phyloP scores from a whole-genome alignment of 352 stramenopile species.

The Pythium volutum region DNA sequence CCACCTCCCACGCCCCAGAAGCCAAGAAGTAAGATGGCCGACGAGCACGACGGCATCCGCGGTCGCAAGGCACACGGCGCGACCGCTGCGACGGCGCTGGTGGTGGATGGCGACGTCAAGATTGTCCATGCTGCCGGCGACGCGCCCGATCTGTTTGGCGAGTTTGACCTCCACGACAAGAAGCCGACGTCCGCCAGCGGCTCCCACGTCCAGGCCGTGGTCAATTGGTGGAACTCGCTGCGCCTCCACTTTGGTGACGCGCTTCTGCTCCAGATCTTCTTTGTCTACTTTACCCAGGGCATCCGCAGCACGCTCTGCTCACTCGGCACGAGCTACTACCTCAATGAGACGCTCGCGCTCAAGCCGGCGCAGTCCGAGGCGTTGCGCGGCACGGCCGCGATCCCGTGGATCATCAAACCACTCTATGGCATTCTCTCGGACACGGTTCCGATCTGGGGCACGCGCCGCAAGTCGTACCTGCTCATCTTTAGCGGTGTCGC shows the following conservation, averaged over 20 bases:
- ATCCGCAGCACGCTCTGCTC: conserved; percentile 75
- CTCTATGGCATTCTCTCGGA: conserved; percentile 79
- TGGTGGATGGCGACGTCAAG: conserved; percentile 12
- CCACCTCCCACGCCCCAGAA: too few species aligned
- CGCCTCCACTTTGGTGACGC: conserved; percentile 63
- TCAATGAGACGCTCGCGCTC: conserved; percentile 73
- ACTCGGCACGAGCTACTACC: conserved; percentile 73
- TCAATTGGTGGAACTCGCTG: conserved; percentile 61
- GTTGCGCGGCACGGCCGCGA: conserved; percentile 57
- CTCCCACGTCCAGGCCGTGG: conserved; percentile 35
- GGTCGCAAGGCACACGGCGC: conserved; percentile 41
- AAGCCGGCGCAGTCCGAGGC: conserved; percentile 62
- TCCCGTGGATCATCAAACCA: conserved; percentile 83
- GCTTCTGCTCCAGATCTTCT: conserved; percentile 78
- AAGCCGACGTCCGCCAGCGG: conserved; percentile 12
- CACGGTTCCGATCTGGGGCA: conserved; percentile 69
- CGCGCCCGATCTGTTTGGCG: conserved; percentile 2
- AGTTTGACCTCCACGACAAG: conserved; percentile 15
- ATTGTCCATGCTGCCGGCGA: conserved; percentile 6
- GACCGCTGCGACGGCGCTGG: conserved; percentile 22
- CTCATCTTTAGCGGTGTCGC: conserved; percentile 69
- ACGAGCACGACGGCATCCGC: conserved; percentile 53
- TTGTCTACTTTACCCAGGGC: conserved; percentile 81
- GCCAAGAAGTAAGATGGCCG: conserved; percentile 15
- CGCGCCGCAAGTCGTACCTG: conserved; percentile 74